Evolutionary conservation across 352 stramenopile species (phyloP).

Genomic region (Phytopythium boreale): DNA sequence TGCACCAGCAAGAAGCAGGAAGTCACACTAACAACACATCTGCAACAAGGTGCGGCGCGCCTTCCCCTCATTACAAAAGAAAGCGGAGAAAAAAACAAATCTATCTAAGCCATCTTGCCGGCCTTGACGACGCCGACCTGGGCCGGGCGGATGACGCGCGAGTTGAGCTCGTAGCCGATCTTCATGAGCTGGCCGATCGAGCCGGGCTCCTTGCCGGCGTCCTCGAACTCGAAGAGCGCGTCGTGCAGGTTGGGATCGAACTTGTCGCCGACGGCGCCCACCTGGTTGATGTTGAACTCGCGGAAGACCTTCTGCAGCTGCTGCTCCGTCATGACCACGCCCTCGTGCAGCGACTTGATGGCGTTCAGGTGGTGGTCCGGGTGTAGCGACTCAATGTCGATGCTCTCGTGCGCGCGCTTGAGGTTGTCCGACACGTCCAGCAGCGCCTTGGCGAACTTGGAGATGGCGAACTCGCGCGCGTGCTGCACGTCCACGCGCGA

Average conservation of each 20-base stretch:
- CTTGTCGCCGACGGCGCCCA: constrained; percentile 92
- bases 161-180: constrained; percentile 95
- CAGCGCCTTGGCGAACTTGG: constrained; percentile 95
- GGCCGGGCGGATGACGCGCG: constrained; percentile 93
- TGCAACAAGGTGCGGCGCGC: background rate
- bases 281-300: constrained; percentile 89
- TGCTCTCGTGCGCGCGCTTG: constrained; percentile 90
- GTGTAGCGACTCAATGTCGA: constrained; percentile 72
- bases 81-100: background rate
- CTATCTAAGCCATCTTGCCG: constrained; percentile 27
- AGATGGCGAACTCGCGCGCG: constrained; percentile 93
- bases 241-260: constrained; percentile 99
- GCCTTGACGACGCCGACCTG: constrained; percentile 93
- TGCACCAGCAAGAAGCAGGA: no score
- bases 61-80: background rate
- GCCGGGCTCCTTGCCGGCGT: constrained; percentile 84
- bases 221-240: constrained; percentile 97
- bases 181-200: constrained; percentile 97
- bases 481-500: constrained; percentile 92
- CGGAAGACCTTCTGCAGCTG: constrained; percentile 96
- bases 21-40: background rate
- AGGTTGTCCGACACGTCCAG: constrained; percentile 99
- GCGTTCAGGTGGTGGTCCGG: constrained; percentile 60
- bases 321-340: constrained; percentile 94
- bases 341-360: constrained; percentile 75